phyloP scores from a whole-genome alignment of 306 rosid species.

The Pachyrhizus erosus region DNA sequence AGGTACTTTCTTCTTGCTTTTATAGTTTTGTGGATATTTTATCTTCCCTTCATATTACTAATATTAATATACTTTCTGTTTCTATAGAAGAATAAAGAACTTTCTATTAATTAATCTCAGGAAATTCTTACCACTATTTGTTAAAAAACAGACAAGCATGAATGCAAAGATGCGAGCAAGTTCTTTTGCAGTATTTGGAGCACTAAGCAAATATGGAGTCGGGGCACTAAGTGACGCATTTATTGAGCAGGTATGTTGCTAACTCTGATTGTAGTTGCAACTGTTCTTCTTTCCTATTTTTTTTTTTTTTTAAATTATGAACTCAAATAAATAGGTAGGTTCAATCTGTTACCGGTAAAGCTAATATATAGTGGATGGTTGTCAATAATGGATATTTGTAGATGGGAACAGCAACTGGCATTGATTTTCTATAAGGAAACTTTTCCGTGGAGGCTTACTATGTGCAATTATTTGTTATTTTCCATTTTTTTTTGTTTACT shows the following conservation, averaged over 20 bases:
- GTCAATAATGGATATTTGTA: conserved; percentile 6
- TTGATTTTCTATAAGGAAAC: background rate
- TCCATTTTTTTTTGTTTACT: conserved; percentile 28
- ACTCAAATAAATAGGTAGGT: background rate
- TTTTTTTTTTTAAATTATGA: background rate
- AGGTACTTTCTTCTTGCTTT: conserved; percentile 9
- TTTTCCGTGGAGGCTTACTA: background rate
- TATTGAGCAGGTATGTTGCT: conserved; percentile 84
- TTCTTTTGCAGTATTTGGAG: conserved; percentile 95
- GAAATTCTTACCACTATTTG: conserved; percentile 10
- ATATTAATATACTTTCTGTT: background rate
- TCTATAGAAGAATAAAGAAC: background rate
- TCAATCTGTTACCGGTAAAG: conserved; percentile 22
- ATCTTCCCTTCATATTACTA: conserved; percentile 11
- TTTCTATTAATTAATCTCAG: background rate
- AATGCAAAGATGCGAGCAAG: conserved; percentile 80
- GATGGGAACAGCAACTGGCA: background rate
- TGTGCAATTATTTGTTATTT: background rate
- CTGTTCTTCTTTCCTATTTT: background rate
- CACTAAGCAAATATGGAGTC: conserved; percentile 71
- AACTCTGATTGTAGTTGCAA: conserved; percentile 3
- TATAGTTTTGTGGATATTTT: conserved; percentile 18
- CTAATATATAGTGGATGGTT: conserved; percentile 12
- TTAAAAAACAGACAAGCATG: conserved; percentile 63
- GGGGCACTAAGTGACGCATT: conserved; percentile 78